Base-by-base conservation (phyloP, 345 rosid genomes). In the Orychophragmus violaceus region DNA sequence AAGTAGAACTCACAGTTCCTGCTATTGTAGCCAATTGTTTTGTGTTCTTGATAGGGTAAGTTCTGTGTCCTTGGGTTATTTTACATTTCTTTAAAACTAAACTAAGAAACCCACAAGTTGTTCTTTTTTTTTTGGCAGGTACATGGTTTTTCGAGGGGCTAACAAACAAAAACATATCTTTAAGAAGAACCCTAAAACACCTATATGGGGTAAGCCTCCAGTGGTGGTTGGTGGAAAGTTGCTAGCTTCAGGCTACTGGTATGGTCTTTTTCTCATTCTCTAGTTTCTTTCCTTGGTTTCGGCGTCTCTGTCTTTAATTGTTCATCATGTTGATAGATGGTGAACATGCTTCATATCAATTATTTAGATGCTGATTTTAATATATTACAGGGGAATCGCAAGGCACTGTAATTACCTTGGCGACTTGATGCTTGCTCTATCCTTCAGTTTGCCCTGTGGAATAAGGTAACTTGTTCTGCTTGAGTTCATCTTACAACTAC, bases 351-450 rank as follows among this genome's bases (percentile, higher is more conserved):
- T 56, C 5, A 17, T 45, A 13, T 54, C 3, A 4, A 51, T 29
- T 39, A 27, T 19, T 28, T 39, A 13, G 42, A 14, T 49, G 13
- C 7, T 49, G 13, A 8, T 69, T 49, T n/a, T 25, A 72, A 33
- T 29, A 29, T 57, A 60, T 68, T 59, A 75, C 62, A 92, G 95
- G 97, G 98, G 98, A 48, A 82, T 89, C 19, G 93, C 97, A 39
- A 87, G 98, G 83, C 98, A 92, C 64, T 87, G 87, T 62, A 92
- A 92, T 67, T 92, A 92, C 77, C 97, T 92, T 12, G 98, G 97
- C 22, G 97, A 92, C 78, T 69, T 89, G 76, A 67, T 87, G 86
- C 82, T 92, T 74, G 95, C 95, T 32, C 81, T 89, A 21, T 89
- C 98, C 58, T 89, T 92, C 80, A 86, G 97, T 77, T 83, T 92